Base-by-base conservation (phyloP, 345 rosid genomes). In the Diplotaxis tenuifolia region DNA sequence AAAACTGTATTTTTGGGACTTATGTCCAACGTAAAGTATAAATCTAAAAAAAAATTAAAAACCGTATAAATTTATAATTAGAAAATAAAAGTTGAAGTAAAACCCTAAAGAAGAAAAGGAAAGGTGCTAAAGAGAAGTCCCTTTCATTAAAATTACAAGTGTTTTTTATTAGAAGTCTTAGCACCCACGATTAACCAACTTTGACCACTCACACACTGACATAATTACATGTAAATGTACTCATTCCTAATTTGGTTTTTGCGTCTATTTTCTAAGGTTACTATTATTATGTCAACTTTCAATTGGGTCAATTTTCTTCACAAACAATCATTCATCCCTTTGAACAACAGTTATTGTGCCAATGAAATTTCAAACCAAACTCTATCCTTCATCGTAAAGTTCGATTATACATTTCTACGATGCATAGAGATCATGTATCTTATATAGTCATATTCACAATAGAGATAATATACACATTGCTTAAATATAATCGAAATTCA, bases 101-200 rank as follows among this genome's bases (percentile, higher is more conserved):
- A 76, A 76, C 80, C 80, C 76, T 71, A 71, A 65, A 40, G 68
- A 76, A 76, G 76, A 49, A 34, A 65, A 20, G 14, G 11, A 68
- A 55, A 55, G 52, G 64, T 70, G 66, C 12, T 45, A 31, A 47
- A 47, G 66, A 70, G 64, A 55, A 57, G 67, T 22, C 36, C 15
- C 67, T 65, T 70, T 70, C 72, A 76, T 54, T 57, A 53, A 65
- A 31, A 50, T n/a, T n/a, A 11, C 56, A 34, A 58, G 45, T 80
- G 57, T n/a, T 58, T 70, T 69, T 45, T 68, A 78, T 73, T 29
- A 62, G 53, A 79, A 58, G 63, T 61, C 77, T 66, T 71, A 60
- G 62, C 27, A 67, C 65, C 78, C 77, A 78, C 74, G 70, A 78
- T 67, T 73, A 72, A 78, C 81, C 54, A 78, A 73, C 78, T 78